phyloP scores from a whole-genome alignment of 1,284 basidiomycete genomes.

The Sanghuangporus weigelae region DNA sequence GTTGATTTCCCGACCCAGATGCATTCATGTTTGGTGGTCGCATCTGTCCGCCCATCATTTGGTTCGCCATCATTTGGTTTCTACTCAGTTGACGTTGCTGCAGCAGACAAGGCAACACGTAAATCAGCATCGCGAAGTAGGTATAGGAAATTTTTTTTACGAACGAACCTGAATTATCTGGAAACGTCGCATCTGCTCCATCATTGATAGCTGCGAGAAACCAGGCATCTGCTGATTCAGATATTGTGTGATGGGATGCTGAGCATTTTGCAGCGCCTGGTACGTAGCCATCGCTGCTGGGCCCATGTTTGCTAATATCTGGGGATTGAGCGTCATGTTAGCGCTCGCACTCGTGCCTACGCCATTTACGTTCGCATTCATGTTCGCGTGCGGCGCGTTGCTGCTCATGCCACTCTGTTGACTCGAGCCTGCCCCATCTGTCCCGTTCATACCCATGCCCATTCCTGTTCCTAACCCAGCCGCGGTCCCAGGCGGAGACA shows the following conservation, averaged over 20 bases:
- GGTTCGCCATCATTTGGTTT: conserved; percentile 12
- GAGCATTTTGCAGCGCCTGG: conserved; percentile 48
- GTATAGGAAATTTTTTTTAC: not conserved
- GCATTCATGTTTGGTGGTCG: conserved; percentile 1
- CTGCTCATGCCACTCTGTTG: not conserved
- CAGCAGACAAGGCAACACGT: not conserved
- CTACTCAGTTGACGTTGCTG: conserved; percentile 20
- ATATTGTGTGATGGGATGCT: conserved; percentile 53
- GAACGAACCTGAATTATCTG: conserved; percentile 44
- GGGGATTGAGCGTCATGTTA: conserved; percentile 1
- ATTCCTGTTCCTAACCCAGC: not conserved
- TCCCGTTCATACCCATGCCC: conserved; percentile 9
- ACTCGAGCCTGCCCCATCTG: not conserved
- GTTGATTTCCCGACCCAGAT: conserved; percentile 8
- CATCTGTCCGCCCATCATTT: conserved; percentile 15
- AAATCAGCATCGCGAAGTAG: conserved; percentile 11
- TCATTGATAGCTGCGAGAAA: conserved; percentile 46
- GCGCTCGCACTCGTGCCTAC: conserved; percentile 19
- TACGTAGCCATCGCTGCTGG: conserved; percentile 39
- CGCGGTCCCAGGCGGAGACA: conserved; percentile 34
- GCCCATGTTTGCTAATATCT: conserved; percentile 26
- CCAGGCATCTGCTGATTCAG: conserved; percentile 46
- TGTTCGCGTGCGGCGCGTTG: conserved; percentile 8
- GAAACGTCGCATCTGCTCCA: conserved; percentile 55
- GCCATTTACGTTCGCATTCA: conserved; percentile 4